A percentile compares a stretch with the other conserved stretches of the same genome.
Conservation (phyloP, 768 basidiomycete genomes). For the Cystobasidium tubakii region DNA sequence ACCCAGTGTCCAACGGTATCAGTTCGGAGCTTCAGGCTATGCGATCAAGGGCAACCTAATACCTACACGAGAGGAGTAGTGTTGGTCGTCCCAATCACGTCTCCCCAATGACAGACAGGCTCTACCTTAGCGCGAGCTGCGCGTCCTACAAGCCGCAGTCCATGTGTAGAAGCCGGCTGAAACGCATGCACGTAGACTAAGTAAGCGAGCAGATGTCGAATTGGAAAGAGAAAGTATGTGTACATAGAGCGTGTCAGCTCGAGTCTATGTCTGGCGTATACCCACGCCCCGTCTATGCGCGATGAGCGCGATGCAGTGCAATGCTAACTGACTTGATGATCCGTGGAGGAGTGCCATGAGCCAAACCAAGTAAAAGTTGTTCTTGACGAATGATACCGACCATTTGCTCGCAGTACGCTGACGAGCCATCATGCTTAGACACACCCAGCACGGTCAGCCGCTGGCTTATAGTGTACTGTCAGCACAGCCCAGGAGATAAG, state of each 20-base stretch:
- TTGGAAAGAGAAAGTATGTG: too few species aligned
- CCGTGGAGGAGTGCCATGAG: background rate
- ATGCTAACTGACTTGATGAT: background rate
- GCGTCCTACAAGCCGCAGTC: background rate
- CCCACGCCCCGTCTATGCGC: too few species aligned
- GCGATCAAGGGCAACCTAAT: background rate
- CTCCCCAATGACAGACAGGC: background rate
- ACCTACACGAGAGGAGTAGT: conserved; percentile 11
- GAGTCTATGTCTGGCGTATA: too few species aligned
- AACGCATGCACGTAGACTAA: background rate
- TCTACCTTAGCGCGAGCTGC: background rate
- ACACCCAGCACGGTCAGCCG: too few species aligned
- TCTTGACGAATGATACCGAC: background rate
- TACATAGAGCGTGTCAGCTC: too few species aligned
- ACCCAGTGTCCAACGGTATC: too few species aligned
- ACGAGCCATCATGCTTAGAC: too few species aligned
- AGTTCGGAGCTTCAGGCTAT: too few species aligned
- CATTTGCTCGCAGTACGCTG: too few species aligned
- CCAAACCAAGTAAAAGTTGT: background rate
- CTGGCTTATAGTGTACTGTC: too few species aligned
- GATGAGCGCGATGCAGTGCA: too few species aligned
- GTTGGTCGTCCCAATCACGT: background rate
- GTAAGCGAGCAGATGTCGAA: background rate
- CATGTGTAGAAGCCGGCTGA: background rate
- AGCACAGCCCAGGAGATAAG: too few species aligned